Conservation (phyloP, 768 basidiomycete species). For the Dendrothele bispora region DNA sequence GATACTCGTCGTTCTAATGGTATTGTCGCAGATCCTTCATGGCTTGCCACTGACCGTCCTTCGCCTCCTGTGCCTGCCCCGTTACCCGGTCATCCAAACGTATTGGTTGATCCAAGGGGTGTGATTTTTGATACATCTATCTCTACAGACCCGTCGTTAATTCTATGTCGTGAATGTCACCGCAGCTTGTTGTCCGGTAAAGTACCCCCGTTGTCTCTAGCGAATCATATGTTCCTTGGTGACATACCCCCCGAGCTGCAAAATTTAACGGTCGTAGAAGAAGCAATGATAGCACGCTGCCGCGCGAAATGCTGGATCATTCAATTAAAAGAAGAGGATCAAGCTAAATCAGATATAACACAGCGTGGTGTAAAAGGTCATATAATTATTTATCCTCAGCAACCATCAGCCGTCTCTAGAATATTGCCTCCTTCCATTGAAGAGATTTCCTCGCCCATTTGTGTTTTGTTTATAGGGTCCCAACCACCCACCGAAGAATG, state of each 20-base stretch:
- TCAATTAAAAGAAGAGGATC: constrained; percentile 27
- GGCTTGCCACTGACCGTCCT: too few relatives aligned
- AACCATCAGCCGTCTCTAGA: constrained; percentile 21
- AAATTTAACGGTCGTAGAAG: constrained; percentile 35
- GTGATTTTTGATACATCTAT: too few relatives aligned
- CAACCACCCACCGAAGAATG: constrained; percentile 23
- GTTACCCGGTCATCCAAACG: too few relatives aligned
- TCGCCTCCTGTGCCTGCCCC: too few relatives aligned
- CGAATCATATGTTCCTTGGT: constrained; percentile 31
- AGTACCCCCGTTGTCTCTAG: constrained; percentile 26
- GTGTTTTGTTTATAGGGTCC: constrained; percentile 41
- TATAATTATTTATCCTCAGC: constrained; percentile 40
- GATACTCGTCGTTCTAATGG: too few relatives aligned
- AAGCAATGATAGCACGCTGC: constrained; percentile 38
- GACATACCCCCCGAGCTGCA: constrained; percentile 26
- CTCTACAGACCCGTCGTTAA: too few relatives aligned
- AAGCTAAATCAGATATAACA: neutral
- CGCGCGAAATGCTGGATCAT: constrained; percentile 36
- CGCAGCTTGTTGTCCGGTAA: constrained; percentile 9
- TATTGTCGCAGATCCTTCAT: too few relatives aligned
- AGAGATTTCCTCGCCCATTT: constrained; percentile 34
- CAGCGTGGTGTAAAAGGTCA: constrained; percentile 39
- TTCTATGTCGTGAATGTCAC: constrained; percentile 25
- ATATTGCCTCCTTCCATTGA: constrained; percentile 35
- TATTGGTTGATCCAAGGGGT: too few relatives aligned